Evolutionary conservation across 1,284 basidiomycete species (phyloP), one percentile per base, ranked within the genome.

Genomic region (Grifola frondosa): DNA sequence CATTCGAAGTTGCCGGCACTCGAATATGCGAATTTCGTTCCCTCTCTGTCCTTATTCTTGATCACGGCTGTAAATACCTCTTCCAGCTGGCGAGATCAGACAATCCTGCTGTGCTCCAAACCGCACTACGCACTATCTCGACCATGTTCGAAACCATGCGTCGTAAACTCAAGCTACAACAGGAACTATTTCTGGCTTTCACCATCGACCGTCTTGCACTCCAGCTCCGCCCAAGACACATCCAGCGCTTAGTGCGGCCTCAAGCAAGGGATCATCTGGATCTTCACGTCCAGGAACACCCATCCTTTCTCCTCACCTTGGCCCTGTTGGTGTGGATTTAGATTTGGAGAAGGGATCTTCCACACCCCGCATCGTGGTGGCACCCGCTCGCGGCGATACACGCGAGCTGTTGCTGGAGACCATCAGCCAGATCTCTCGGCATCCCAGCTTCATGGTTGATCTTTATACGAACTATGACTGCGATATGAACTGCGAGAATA

Each of bases 391-490:
- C 23, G 91, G 89, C 21, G 92, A 97, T 67, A 90, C 85, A 6
- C 81, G 93, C 32, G 91, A 97, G 60, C 69, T 99, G 44, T 84
- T 97, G 59, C 73, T 99, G 46, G 97, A 98, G 66, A 89, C 89
- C 2, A 69, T 99, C 22, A 79, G 79, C 37, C 85, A 92, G 47
- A 81, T 97, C 37, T 85, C 88, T 22, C 75, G 85, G 5, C 80
- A 87, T 56, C 80, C 88, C 1, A 88, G 86, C 58, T 95, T 96
- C 67, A 92, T 97, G 86, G 91, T 97, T 33, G 92, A 97, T 60
- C 73, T 98, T 9, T 99, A 92, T 72, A 78, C 84, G 46, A 99
- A 99, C 65, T 99, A 97, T 65, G 97, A 99, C 64, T 98, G 94
- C 62, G 91, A 97, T 58, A 84, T 90, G 50, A 95, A 98, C 60